These are phyloP conservation scores for Yamadazyma dushanensis DNA, from an alignment of 1,139 yeast genomes.

Conservation along the genomic window DNA sequence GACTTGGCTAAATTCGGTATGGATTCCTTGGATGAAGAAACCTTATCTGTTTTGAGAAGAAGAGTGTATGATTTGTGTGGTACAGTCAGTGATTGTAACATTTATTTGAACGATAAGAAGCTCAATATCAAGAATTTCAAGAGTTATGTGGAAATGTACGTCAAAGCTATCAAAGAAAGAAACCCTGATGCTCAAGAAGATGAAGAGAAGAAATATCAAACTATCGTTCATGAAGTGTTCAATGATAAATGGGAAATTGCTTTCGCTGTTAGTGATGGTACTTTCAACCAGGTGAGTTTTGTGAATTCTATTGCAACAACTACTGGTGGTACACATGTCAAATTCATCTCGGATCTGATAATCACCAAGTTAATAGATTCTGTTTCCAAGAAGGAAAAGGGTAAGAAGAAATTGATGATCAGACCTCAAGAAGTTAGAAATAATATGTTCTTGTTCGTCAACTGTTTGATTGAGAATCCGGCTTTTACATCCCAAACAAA, in stretches of 20 bases:
- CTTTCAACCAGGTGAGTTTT: constrained; percentile 90
- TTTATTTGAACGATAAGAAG: constrained; percentile 73
- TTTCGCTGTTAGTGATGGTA: constrained; percentile 87
- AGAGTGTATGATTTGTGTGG: constrained; percentile 97
- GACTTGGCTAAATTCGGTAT: constrained; percentile 83
- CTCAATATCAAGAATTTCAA: constrained; percentile 76
- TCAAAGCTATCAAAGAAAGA: constrained; percentile 58
- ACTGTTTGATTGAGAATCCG: constrained; percentile 93
- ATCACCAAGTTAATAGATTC: constrained; percentile 64
- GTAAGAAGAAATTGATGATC: constrained; percentile 69
- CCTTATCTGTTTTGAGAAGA: constrained; percentile 80
- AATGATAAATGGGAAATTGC: constrained; percentile 90
- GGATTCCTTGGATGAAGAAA: constrained; percentile 79
- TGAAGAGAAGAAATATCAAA: constrained; percentile 35
- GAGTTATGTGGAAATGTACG: constrained; percentile 85
- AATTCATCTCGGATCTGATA: constrained; percentile 80
- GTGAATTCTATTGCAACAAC: constrained; percentile 98
- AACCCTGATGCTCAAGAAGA: constrained; percentile 32
- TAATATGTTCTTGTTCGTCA: constrained; percentile 86
- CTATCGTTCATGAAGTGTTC: constrained; percentile 77
- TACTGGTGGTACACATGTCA: constrained; percentile 95
- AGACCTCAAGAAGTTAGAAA: constrained; percentile 88
- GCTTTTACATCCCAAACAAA: constrained; percentile 98
- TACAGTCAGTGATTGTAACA: constrained; percentile 82
- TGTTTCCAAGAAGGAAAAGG: constrained; percentile 72